Percentiles rank a stretch among this genome's conserved stretches.
These are phyloP conservation scores for Withania somnifera DNA, from an alignment of 305 asterid species.

Conservation along the genomic window DNA sequence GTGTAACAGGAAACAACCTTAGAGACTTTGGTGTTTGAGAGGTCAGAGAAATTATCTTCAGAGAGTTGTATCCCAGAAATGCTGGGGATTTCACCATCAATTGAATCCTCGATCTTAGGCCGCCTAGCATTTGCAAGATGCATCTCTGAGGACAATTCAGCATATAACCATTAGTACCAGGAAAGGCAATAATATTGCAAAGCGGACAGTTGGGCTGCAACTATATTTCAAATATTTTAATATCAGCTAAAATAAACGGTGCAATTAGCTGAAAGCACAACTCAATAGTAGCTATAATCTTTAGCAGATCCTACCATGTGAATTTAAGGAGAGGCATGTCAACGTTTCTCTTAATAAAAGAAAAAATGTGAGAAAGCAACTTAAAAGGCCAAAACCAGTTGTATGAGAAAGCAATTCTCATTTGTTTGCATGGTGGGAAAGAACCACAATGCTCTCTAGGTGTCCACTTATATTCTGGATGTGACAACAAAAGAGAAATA, in stretches of 20 bases:
- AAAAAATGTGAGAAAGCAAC: not conserved
- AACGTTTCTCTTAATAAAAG: not conserved
- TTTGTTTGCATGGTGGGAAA: not conserved
- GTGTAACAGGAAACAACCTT: conserved; percentile 35
- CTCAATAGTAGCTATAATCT: not conserved
- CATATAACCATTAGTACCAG: conserved; percentile 8
- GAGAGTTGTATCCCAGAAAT: conserved; percentile 60
- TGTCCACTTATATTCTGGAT: not conserved
- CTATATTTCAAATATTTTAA: not conserved
- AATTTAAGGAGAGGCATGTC: not conserved
- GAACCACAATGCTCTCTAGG: not conserved
- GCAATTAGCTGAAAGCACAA: not conserved
- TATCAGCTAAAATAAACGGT: not conserved
- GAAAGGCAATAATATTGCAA: not conserved
- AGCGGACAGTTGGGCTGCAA: not conserved
- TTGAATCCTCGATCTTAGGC: conserved; percentile 46
- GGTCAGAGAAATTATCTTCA: conserved; percentile 38
- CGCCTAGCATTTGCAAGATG: conserved; percentile 76
- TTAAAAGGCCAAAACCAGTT: not conserved
- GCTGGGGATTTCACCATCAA: conserved; percentile 71
- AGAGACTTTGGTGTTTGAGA: conserved; percentile 30
- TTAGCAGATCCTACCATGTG: not conserved
- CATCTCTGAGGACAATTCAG: conserved; percentile 46
- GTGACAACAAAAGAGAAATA: not conserved
- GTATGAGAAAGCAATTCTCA: not conserved